Base-by-base conservation (phyloP, 2,329 filamentous ascomycete genomes). In the Cladosporium cucumerinum region DNA sequence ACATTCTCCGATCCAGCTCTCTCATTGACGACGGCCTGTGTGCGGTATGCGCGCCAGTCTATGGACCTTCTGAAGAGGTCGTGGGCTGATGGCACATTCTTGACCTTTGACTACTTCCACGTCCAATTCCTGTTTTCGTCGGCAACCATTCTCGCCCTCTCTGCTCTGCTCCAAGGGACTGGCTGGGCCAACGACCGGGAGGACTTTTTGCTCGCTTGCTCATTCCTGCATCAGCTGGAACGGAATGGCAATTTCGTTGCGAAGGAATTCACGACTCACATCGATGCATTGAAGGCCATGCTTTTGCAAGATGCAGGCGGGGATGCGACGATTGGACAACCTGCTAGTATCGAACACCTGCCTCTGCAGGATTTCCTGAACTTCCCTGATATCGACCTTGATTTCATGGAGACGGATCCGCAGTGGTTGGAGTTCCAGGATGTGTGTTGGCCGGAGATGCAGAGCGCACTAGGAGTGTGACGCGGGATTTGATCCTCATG, bases 101-200 rank as follows among this genome's bases (percentile, higher is more conserved):
- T 77, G 0, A 82, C 77, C 0, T 82, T 83, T 54, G 81, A 82
- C 69, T 82, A 81, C 69, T 80, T 80, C 55, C 76, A 79, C 69
- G 78, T 78, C 0, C 80, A 82, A 55, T 82, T 81, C 48, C 77
- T 83, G 28, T 83, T 83, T 69, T 80, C 81, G 0, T 76, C 80
- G 0, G 75, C 79, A 2, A 81, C 78, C 0, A 76, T 82, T 5
- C 75, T 83, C 1, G 80, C 79, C 0, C 74, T 82, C 1, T 82
- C 81, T 1, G 79, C 77, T 43, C 69, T 82, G 0, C 70, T 81
- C 0, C 57, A 66, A 55, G 69, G 74, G 5, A 69, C 75, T 8
- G 73, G 71, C 2, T 72, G 66, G 52, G 65, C 72, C 3, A 73
- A 72, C n/a, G 80, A 82, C 36, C 70, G 70, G 1, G 79, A 81